Conservation (phyloP, 345 rosid species). For the Cardamine chenopodiifolia region DNA sequence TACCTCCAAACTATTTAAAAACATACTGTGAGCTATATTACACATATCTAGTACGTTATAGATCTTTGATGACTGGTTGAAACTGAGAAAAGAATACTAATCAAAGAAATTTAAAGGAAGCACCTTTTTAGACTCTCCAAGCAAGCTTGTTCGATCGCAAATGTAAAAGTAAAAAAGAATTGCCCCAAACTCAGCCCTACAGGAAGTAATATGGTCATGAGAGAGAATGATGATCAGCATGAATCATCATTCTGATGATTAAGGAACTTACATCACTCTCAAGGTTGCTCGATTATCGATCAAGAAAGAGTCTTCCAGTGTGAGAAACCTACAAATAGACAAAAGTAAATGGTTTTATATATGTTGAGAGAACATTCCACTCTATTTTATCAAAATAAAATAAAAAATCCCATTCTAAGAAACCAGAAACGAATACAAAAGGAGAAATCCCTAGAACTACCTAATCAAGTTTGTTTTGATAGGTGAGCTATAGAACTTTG, state of each 20-base stretch:
- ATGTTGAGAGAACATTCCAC: not conserved
- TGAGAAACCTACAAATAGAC: constrained; percentile 64
- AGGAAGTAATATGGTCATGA: constrained; percentile 8
- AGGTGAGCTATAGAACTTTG: constrained; percentile 58
- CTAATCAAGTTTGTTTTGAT: constrained; percentile 75
- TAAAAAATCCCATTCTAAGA: not conserved
- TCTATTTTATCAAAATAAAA: too few species aligned
- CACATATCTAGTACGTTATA: not conserved
- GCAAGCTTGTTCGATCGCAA: constrained; percentile 71
- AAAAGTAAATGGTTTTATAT: constrained; percentile 12
- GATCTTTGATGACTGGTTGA: not conserved
- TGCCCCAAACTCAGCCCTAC: constrained; percentile 86
- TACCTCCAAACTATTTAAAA: not conserved
- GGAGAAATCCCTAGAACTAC: constrained; percentile 35
- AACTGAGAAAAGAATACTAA: not conserved
- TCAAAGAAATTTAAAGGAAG: constrained; percentile 11
- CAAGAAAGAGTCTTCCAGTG: constrained; percentile 89
- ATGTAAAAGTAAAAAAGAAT: constrained; percentile 72
- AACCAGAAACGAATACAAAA: not conserved
- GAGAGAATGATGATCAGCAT: not conserved
- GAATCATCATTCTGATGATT: constrained; percentile 6
- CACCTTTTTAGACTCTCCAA: constrained; percentile 86
- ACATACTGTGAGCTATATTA: not conserved
- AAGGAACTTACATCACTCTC: constrained; percentile 72
- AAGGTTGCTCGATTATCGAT: constrained; percentile 83